Base-by-base conservation (phyloP, 345 rosid genomes). In the Salix purpurea region DNA sequence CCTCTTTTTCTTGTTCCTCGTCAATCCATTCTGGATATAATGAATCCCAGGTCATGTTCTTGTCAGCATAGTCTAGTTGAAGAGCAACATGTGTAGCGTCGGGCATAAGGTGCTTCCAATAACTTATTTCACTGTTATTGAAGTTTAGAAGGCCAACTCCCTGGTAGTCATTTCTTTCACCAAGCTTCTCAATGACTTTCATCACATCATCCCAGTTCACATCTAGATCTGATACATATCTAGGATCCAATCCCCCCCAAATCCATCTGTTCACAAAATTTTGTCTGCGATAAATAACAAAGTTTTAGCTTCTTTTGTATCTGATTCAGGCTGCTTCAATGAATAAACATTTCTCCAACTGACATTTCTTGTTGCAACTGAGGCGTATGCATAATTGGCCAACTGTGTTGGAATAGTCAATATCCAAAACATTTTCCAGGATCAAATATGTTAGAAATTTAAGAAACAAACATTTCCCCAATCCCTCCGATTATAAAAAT, bases 1-100 rank as follows among this genome's bases (percentile, higher is more conserved):
- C 81, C 36, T 82, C 81, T 7, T 26, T 34, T 65, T 82, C 84
- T 66, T 82, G 81, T 56, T 82, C 84, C 70, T 82, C 84, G 14
- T 82, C 84, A 18, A 82, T 82, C 84, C 84, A 82, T 71, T 82
- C 84, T 5, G 84, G 84, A 70, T 82, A 82, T 13, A 82, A 48
- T 6, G 84, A 62, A 19, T 82, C 81, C 84, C 84, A 82, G 26
- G 84, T 82, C 11, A 75, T 7, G 32, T 77, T 77, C 16, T 3
- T 71, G 48, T 78, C 81, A 19, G 73, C 81, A 12, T 67, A 58
- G 52, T 82, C 75, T 3, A 82, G 76, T 32, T 74, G 69, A 12
- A 78, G 68, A 56, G 36, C 24, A 37, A 56, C 6, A 36, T 74
- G 79, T 14, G 75, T 56, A 7, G 52, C 78, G 24, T 74, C 79